Conservation (phyloP, 805 yeast genomes). For the Saccharomycopsis amapae region DNA sequence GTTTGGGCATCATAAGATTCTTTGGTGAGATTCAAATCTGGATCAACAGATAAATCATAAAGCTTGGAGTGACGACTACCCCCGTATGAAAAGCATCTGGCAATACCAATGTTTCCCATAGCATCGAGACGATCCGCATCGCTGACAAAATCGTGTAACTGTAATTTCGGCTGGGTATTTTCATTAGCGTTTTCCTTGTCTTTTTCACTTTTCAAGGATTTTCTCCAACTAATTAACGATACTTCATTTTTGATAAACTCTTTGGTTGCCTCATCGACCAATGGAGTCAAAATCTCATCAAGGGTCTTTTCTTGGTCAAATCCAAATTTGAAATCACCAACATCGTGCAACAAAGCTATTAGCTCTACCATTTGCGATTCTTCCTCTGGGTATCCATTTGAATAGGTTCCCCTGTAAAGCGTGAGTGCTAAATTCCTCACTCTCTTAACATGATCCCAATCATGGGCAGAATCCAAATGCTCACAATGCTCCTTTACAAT, state of each 20-base stretch:
- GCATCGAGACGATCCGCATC: slow-evolving; percentile 37
- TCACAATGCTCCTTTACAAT: slow-evolving; percentile 14
- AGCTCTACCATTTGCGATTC: slow-evolving; percentile 8
- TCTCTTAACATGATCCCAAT: slow-evolving; percentile 19
- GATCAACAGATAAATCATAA: slow-evolving; percentile 17
- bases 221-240: slow-evolving; percentile 11
- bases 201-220: slow-evolving; percentile 2
- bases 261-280: slow-evolving; percentile 3
- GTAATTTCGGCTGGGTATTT: neutral
- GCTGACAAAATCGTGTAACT: slow-evolving; percentile 26
- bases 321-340: slow-evolving; percentile 18
- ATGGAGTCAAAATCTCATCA: slow-evolving; percentile 3
- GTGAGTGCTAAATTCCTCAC: slow-evolving; percentile 10
- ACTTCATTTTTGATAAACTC: slow-evolving; percentile 4
- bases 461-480: slow-evolving; percentile 14
- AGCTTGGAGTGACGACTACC: slow-evolving; percentile 26
- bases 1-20: slow-evolving; percentile 16
- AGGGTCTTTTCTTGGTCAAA: slow-evolving; percentile 12
- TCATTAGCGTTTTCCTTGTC: neutral
- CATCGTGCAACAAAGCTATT: slow-evolving; percentile 16
- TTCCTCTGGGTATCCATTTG: neutral
- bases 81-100: slow-evolving; percentile 30
- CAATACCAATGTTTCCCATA: slow-evolving; percentile 31
- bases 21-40: slow-evolving; percentile 9
- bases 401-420: neutral